Evolutionary conservation across 2,329 filamentous ascomycete species (phyloP).

Genomic region (Aspergillus sp.): DNA sequence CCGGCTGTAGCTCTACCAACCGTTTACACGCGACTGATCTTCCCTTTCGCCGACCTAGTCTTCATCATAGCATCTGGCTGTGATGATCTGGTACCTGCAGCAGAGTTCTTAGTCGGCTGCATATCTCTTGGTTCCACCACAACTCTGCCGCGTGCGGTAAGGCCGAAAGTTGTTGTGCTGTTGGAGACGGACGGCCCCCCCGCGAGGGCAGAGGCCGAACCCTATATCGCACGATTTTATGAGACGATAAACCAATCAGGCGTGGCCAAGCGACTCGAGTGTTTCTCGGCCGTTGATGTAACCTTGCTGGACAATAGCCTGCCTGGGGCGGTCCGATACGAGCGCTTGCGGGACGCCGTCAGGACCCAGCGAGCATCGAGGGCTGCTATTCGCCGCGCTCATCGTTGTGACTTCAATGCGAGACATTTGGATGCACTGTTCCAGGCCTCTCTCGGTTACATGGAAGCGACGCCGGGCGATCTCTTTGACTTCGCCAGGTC

Average conservation of each 20-base stretch:
- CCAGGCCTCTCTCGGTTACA: neutral
- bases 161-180: slow-evolving; percentile 3
- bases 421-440: neutral
- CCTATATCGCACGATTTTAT: slow-evolving; percentile 3
- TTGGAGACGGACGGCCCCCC: neutral
- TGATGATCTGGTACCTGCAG: neutral
- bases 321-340: neutral
- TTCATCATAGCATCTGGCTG: slow-evolving; percentile 1
- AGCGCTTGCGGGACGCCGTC: neutral
- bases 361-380: neutral
- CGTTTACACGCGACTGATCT: neutral
- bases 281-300: neutral
- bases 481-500: slow-evolving; percentile 2
- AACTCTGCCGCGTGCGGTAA: neutral
- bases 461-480: neutral
- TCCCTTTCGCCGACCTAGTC: slow-evolving; percentile 5
- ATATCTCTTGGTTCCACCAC: neutral
- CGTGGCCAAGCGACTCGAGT: neutral
- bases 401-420: neutral
- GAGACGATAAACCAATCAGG: neutral
- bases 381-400: slow-evolving; percentile 1
- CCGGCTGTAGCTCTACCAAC: neutral
- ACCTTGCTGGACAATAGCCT: neutral
- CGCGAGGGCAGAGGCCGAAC: neutral
- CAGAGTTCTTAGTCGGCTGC: neutral